Conservation (phyloP, 164 flowering plant genomes). For the Berberis vulgaris region DNA sequence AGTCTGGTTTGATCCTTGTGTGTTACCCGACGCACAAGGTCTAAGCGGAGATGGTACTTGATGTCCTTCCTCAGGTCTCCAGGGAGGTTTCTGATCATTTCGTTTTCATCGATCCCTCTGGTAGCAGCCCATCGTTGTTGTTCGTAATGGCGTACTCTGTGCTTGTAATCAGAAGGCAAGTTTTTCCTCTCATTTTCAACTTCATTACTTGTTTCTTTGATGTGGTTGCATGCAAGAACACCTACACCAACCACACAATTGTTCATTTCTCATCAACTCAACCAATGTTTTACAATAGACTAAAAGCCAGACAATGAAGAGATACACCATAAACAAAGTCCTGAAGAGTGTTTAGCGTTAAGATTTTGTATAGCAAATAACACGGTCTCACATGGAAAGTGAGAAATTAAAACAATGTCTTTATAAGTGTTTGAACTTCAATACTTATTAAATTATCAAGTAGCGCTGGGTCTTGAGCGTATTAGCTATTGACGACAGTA, state of each 20-base stretch:
- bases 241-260: slow-evolving; percentile 4
- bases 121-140: slow-evolving; percentile 94
- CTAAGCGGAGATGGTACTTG: slow-evolving; percentile 87
- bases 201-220: slow-evolving; percentile 96
- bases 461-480: too few species aligned
- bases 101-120: slow-evolving; percentile 87
- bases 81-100: slow-evolving; percentile 80
- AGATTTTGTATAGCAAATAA: too few species aligned
- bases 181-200: slow-evolving; percentile 72
- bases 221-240: slow-evolving; percentile 51
- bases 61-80: slow-evolving; percentile 92
- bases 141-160: slow-evolving; percentile 80
- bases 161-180: slow-evolving; percentile 64
- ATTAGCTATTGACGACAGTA: too few species aligned
- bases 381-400: too few species aligned
- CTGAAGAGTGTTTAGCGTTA: too few species aligned
- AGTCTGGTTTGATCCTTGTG: background rate
- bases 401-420: too few species aligned
- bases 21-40: slow-evolving; percentile 80
- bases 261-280: too few species aligned
- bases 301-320: too few species aligned
- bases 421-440: too few species aligned
- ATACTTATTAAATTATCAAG: too few species aligned
- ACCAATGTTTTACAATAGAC: too few species aligned
- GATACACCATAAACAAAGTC: too few species aligned